Conservation (phyloP, 75 land plant genomes). For the Pinus albicaulis region DNA sequence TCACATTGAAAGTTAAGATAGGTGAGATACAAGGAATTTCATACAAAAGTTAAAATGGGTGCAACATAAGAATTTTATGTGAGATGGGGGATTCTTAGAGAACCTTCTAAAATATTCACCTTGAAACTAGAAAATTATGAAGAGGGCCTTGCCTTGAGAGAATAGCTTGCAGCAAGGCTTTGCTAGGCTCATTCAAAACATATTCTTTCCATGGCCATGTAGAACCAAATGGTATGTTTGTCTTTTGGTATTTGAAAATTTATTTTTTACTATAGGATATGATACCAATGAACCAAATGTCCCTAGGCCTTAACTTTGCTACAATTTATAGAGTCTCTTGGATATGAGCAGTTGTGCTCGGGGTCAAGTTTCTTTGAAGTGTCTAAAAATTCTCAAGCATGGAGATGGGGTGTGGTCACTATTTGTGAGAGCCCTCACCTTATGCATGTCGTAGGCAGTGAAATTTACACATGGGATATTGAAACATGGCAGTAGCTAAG, state of each 20-base stretch:
- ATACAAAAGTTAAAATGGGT: no score
- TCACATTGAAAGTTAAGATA: no score
- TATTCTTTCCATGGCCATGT: conserved; percentile 77
- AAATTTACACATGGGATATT: conserved; percentile 79
- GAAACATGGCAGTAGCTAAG: conserved; percentile 36
- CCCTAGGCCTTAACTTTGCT: conserved; percentile 60
- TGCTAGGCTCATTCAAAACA: conserved; percentile 64
- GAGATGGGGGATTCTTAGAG: conserved; percentile 80
- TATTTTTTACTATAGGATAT: conserved; percentile 84
- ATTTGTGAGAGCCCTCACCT: conserved; percentile 50
- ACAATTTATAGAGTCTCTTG: conserved; percentile 93
- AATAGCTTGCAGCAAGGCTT: conserved; percentile 74
- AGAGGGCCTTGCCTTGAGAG: conserved; percentile 84
- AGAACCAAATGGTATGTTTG: conserved; percentile 74
- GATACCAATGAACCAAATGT: conserved; percentile 72
- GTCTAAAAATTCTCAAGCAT: conserved; percentile 57
- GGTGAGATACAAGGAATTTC: no score
- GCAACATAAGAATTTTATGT: conserved; percentile 23
- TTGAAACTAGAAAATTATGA: conserved; percentile 53
- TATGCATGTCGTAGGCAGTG: conserved; percentile 77
- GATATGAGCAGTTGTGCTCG: conserved; percentile 85
- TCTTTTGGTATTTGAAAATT: conserved; percentile 65
- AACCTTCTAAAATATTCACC: conserved; percentile 13
- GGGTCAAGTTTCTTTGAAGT: conserved; percentile 57
- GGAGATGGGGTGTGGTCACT: conserved; percentile 91